phyloP scores from a whole-genome alignment of 208 protist species.

The Crithidia acanthocephali region DNA sequence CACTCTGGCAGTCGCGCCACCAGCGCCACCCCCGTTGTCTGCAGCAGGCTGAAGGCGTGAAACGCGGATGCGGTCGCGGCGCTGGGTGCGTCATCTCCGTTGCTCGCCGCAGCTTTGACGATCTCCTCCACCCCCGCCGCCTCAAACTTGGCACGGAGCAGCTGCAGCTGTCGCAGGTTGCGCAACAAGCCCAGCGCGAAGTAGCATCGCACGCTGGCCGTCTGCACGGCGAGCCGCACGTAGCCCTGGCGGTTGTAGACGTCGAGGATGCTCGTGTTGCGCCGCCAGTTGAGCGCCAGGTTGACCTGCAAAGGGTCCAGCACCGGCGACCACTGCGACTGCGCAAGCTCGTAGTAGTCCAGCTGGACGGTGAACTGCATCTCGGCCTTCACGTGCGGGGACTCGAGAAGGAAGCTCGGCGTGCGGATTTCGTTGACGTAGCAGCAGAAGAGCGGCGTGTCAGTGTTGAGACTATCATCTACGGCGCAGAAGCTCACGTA shows the following conservation, averaged over 20 bases:
- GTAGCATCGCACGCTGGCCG: constrained; percentile 16
- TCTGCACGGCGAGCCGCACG: constrained; percentile 20
- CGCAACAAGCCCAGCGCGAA: constrained; percentile 24
- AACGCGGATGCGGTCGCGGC: neutral
- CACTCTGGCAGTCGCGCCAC: constrained; percentile 18
- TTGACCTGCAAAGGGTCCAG: constrained; percentile 23
- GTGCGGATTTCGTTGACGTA: constrained; percentile 18
- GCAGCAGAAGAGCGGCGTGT: constrained; percentile 31
- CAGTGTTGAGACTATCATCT: constrained; percentile 32
- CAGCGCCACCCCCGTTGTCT: constrained; percentile 22
- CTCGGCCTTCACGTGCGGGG: constrained; percentile 15
- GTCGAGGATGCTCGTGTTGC: constrained; percentile 21
- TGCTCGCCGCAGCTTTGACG: constrained; percentile 4
- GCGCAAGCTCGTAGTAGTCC: constrained; percentile 26
- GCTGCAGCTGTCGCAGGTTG: constrained; percentile 29
- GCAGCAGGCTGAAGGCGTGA: constrained; percentile 30
- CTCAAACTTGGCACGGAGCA: constrained; percentile 22
- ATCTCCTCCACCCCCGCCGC: constrained; percentile 4
- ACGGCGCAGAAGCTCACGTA: constrained; percentile 29
- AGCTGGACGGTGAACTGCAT: constrained; percentile 23
- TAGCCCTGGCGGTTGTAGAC: constrained; percentile 30
- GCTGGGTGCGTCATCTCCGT: neutral
- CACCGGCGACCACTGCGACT: constrained; percentile 31
- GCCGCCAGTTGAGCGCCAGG: constrained; percentile 10
- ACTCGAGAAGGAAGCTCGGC: constrained; percentile 9